Evolutionary conservation across 2,329 filamentous ascomycete genomes (phyloP).

Genomic region (Fusarium palustre): DNA sequence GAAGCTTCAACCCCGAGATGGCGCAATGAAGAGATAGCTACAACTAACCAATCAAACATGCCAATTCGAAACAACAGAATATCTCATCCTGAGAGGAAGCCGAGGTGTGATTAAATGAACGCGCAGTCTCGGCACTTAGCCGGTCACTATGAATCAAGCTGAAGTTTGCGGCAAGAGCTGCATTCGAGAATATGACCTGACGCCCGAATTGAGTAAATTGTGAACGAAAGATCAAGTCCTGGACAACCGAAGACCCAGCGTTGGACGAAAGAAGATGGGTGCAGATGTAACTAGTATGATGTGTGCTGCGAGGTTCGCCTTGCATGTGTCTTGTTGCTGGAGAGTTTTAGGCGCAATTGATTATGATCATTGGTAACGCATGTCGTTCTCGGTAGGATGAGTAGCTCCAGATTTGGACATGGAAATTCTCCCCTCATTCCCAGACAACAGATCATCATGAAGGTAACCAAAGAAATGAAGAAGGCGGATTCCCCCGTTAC

Average conservation of each 20-base stretch:
- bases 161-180: constrained; percentile 29
- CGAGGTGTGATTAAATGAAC: constrained; percentile 1
- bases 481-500: constrained; percentile 26
- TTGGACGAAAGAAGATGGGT: constrained; percentile 26
- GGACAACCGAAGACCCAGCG: constrained; percentile 20
- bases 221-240: constrained; percentile 27
- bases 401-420: background rate
- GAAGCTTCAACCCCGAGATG: constrained; percentile 20
- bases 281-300: constrained; percentile 36
- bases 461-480: background rate
- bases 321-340: constrained; percentile 21
- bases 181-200: constrained; percentile 34
- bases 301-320: constrained; percentile 28
- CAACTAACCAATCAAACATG: constrained; percentile 12
- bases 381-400: background rate
- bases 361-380: background rate
- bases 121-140: constrained; percentile 24
- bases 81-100: constrained; percentile 3
- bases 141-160: constrained; percentile 31
- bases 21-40: constrained; percentile 19
- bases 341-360: constrained; percentile 10
- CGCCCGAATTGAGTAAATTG: constrained; percentile 19
- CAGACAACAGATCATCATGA: constrained; percentile 24
- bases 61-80: constrained; percentile 2
- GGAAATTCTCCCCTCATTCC: constrained; percentile 1